Conservation (phyloP, 169 alveolate genomes). For the Plasmodium falciparum region DNA sequence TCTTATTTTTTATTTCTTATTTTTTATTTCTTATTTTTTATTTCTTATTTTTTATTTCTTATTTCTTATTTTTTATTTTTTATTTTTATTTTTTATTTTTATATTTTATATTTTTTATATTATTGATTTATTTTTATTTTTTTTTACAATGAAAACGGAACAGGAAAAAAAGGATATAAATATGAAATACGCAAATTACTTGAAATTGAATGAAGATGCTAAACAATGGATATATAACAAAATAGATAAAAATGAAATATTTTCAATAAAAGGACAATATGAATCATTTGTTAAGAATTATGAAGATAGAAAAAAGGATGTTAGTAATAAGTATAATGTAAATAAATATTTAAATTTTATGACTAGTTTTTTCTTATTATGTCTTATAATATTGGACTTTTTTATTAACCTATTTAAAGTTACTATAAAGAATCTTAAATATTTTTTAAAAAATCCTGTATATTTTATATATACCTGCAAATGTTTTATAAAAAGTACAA, state of each 20-base stretch:
- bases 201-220: constrained; percentile 28
- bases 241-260: constrained; percentile 27
- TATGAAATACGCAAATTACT: neutral
- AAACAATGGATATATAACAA: constrained; percentile 37
- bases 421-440: neutral
- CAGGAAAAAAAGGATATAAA: neutral
- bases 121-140: too few relatives aligned
- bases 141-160: neutral
- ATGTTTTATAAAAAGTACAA: constrained; percentile 1
- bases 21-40: too few relatives aligned
- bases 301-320: constrained; percentile 39
- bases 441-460: constrained; percentile 7
- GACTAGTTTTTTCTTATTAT: constrained; percentile 16
- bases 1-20: too few relatives aligned
- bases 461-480: constrained; percentile 4
- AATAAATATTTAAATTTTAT: constrained; percentile 28
- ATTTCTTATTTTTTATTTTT: too few relatives aligned
- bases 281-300: constrained; percentile 19
- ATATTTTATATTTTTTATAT: too few relatives aligned
- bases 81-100: too few relatives aligned
- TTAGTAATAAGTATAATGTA: constrained; percentile 37
- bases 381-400: constrained; percentile 20
- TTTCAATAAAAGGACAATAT: constrained; percentile 19
- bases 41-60: too few relatives aligned
- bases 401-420: neutral